phyloP scores from a whole-genome alignment of 2,329 filamentous ascomycete genomes.

The Cytospora mali region DNA sequence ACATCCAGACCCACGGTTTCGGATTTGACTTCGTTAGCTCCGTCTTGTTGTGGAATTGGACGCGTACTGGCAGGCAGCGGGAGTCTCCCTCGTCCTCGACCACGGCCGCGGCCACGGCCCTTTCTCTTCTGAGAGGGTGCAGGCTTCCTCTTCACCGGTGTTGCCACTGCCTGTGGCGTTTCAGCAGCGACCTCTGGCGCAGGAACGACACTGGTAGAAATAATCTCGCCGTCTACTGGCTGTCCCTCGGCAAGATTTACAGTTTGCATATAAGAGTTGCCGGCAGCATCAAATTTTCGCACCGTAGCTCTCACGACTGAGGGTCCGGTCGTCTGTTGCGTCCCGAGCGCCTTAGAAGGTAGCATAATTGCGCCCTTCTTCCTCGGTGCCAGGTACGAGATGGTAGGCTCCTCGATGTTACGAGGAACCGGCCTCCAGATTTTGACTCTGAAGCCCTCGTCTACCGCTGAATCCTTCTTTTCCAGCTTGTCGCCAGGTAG shows the following conservation, averaged over 20 bases:
- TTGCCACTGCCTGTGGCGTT: conserved; percentile 47
- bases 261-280: conserved; percentile 83
- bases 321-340: conserved; percentile 47
- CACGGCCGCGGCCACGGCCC: conserved; percentile 65
- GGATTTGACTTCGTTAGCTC: conserved; percentile 43
- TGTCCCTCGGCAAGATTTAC: conserved; percentile 81
- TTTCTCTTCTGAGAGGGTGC: conserved; percentile 80
- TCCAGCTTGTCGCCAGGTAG: conserved; percentile 53
- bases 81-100: conserved; percentile 68
- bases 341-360: conserved; percentile 53
- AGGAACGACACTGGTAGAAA: conserved; percentile 59
- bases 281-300: conserved; percentile 73
- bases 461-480: conserved; percentile 68
- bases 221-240: conserved; percentile 78
- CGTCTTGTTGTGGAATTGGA: conserved; percentile 41
- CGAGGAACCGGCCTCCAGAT: conserved; percentile 65
- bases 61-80: conserved; percentile 39
- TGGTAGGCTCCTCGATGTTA: conserved; percentile 54
- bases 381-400: conserved; percentile 63
- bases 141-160: conserved; percentile 61
- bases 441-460: conserved; percentile 60
- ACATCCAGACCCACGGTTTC: conserved; percentile 45
- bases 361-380: conserved; percentile 63
- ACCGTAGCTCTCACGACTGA: conserved; percentile 79
- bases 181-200: conserved; percentile 60